Base-by-base conservation (phyloP, 163 green algal genomes). In the Chlamydomonas reinhardtii region DNA sequence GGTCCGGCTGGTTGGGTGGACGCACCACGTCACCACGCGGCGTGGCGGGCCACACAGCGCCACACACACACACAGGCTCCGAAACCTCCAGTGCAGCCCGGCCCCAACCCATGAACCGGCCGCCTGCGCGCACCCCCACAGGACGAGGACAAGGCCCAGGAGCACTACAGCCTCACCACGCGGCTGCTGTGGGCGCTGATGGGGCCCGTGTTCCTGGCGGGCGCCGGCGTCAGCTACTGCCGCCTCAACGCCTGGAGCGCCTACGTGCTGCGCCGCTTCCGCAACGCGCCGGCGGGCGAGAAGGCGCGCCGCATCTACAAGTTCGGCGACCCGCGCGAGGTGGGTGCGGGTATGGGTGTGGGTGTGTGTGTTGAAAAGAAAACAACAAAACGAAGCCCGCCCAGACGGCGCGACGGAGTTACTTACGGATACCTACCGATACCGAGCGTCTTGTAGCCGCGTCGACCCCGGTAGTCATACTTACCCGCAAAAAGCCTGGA, bases 251-350 rank as follows among this genome's bases (percentile, higher is more conserved):
- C 79, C 69, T 80, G 81, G 81, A 69, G 59, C 81, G 71, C 35
- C 39, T 80, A 80, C 37, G 81, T 87, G 81, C 37, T 73, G 56
- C 34, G n/a, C 59, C 70, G 81, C 27, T 87, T 87, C 59, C 35
- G 70, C 34, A 59, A 81, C n/a, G 81, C 70, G 35, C 29, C 29
- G 31, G 59, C 71, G 2, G 81, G 81, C 19, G 81, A 87, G 81
- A 87, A 87, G 81, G 81, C 81, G 54, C 34, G 81, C 27, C 54
- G 81, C 35, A 87, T 87, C 32, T 87, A 87, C 70, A 87, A 87
- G 70, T 87, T 87, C 29, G 70, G 59, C 25, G 81, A 87, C 37
- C 81, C 81, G 35, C 81, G 81, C 34, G 81, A 87, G 81, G 81
- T 85, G 79, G 5, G 69, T 24, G 31, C 11, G 29, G 4, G 61